Percentiles rank a stretch among this genome's conserved stretches.
Evolutionary conservation across 2,329 filamentous ascomycete species (phyloP).

Genomic region (Aspergillus unguis): DNA sequence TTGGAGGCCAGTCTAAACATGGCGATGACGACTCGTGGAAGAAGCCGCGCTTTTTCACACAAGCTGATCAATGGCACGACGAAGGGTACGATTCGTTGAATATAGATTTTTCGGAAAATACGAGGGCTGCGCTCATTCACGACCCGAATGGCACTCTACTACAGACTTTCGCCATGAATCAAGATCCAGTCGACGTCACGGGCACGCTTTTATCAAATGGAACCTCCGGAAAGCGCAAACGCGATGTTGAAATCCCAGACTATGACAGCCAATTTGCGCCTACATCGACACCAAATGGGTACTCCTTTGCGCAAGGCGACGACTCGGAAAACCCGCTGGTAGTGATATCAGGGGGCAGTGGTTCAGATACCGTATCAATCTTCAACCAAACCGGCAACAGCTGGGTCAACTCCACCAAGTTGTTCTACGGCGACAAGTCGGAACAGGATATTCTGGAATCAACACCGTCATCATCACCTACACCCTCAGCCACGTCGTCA

Average conservation of each 20-base stretch:
- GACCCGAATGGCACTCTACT: constrained; percentile 74
- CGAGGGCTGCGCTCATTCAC: constrained; percentile 63
- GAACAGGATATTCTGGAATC: constrained; percentile 33
- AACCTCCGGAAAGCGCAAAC: constrained; percentile 40
- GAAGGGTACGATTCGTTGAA: constrained; percentile 61
- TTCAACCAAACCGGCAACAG: constrained; percentile 73
- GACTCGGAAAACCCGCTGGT: constrained; percentile 47
- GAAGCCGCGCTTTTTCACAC: constrained; percentile 69
- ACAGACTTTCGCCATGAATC: constrained; percentile 71
- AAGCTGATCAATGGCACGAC: constrained; percentile 61
- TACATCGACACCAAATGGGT: constrained; percentile 60
- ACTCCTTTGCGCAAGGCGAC: constrained; percentile 65
- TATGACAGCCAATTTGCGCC: constrained; percentile 78
- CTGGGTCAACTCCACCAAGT: constrained; percentile 69
- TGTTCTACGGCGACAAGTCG: constrained; percentile 54
- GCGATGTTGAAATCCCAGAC: constrained; percentile 63
- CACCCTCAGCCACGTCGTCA: constrained; percentile 31
- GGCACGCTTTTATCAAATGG: constrained; percentile 16
- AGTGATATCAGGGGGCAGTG: constrained; percentile 73
- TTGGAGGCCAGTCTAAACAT: constrained; percentile 60
- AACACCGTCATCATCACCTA: constrained; percentile 25
- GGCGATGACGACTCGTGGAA: constrained; percentile 51
- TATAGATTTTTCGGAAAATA: constrained; percentile 56
- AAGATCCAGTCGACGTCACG: constrained; percentile 61
- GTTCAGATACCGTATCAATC: constrained; percentile 65